Percentiles rank a stretch among this genome's conserved stretches.
Evolutionary conservation across 164 flowering plant genomes (phyloP).

Genomic region (Aristolochia californica): DNA sequence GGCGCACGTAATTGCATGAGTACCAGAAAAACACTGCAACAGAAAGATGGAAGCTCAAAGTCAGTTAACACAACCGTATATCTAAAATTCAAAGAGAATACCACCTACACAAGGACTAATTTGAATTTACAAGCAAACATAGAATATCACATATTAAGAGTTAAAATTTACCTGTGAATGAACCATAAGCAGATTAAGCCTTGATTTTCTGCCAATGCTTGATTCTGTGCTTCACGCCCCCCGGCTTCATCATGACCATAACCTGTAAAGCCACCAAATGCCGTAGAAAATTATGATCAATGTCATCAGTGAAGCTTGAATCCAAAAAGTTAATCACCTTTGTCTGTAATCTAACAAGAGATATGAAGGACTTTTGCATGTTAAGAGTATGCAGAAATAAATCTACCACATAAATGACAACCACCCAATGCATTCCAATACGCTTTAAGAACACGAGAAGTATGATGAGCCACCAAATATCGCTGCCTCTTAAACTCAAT

Average conservation of each 20-base stretch:
- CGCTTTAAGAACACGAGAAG: constrained; percentile 66
- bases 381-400: neutral
- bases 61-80: neutral
- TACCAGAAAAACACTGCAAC: constrained; percentile 82
- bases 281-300: constrained; percentile 20
- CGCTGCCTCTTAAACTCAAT: constrained; percentile 68
- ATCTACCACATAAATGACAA: constrained; percentile 49
- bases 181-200: constrained; percentile 81
- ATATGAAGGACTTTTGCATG: neutral
- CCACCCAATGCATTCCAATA: constrained; percentile 70
- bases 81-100: no score
- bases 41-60: neutral
- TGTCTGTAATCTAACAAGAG: neutral
- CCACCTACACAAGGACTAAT: neutral
- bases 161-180: constrained; percentile 52
- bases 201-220: constrained; percentile 78
- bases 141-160: neutral
- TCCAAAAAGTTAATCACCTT: neutral
- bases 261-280: constrained; percentile 80
- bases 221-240: constrained; percentile 84
- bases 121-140: neutral
- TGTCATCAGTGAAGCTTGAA: neutral
- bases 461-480: constrained; percentile 67
- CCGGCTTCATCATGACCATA: constrained; percentile 97
- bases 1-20: constrained; percentile 94